These are phyloP conservation scores for Aspergillus hancockii DNA, from an alignment of 495 filamentous ascomycete species.

Conservation along the genomic window DNA sequence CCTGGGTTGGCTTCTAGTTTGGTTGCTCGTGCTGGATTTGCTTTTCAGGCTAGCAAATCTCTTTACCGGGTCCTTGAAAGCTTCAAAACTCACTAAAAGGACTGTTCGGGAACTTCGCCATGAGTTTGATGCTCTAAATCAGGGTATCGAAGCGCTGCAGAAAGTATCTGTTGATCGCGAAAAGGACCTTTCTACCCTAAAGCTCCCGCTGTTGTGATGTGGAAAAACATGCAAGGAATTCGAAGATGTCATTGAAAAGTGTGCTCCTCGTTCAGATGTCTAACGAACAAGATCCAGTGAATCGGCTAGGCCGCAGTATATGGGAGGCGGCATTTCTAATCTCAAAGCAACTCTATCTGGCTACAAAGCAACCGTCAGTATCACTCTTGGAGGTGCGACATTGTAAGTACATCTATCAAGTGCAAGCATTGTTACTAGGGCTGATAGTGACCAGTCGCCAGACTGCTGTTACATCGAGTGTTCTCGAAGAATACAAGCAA, in stretches of 20 bases:
- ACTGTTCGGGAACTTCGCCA: constrained; percentile 33
- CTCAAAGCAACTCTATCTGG: constrained; percentile 27
- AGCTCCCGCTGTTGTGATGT: constrained; percentile 30
- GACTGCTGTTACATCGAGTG: constrained; percentile 26
- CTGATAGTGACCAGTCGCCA: constrained; percentile 19
- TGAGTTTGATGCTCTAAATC: constrained; percentile 32
- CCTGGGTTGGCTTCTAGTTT: constrained; percentile 9
- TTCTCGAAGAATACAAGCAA: constrained; percentile 32
- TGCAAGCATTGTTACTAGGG: too few relatives aligned
- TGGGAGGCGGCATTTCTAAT: constrained; percentile 30
- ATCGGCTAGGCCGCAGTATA: constrained; percentile 33
- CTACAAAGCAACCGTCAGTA: constrained; percentile 35
- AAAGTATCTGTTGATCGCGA: constrained; percentile 12
- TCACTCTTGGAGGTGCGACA: constrained; percentile 30
- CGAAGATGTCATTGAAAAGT: constrained; percentile 24
- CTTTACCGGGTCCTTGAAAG: constrained; percentile 34
- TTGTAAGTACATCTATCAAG: too few relatives aligned
- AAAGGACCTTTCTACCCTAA: constrained; percentile 20
- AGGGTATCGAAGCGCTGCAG: constrained; percentile 18
- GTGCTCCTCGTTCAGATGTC: constrained; percentile 22
- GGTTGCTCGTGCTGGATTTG: constrained; percentile 23
- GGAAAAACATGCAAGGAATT: constrained; percentile 34
- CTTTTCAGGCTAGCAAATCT: constrained; percentile 33
- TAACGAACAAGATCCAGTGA: constrained; percentile 31
- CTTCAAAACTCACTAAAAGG: constrained; percentile 30